Conservation (phyloP, 2,329 filamentous ascomycete genomes). For the Escovopsis sp. region DNA sequence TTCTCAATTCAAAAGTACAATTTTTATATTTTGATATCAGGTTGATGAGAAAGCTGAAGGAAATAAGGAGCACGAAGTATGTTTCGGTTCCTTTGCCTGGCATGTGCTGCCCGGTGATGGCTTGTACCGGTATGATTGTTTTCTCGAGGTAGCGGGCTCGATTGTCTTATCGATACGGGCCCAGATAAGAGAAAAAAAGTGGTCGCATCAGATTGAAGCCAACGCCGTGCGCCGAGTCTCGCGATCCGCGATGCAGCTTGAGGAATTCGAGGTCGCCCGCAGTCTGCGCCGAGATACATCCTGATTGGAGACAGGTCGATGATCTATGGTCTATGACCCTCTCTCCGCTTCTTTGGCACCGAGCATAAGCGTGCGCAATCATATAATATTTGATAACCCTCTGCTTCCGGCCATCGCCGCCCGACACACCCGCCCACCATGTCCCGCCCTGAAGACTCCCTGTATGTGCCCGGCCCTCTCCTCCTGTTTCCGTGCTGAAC, state of each 20-base stretch:
- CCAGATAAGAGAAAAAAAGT: conserved; percentile 2
- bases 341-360: too few relatives aligned
- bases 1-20: not conserved
- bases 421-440: conserved; percentile 36
- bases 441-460: conserved; percentile 92
- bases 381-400: not conserved
- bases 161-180: conserved; percentile 7
- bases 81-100: not conserved
- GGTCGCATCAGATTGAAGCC: not conserved
- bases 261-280: not conserved
- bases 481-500: conserved; percentile 2
- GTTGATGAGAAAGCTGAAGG: too few relatives aligned
- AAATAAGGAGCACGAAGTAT: not conserved
- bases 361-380: too few relatives aligned
- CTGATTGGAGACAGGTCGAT: not conserved
- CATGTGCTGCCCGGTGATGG: not conserved
- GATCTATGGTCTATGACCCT: too few relatives aligned
- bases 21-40: too few relatives aligned
- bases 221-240: too few relatives aligned
- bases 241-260: too few relatives aligned
- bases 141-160: not conserved
- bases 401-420: not conserved
- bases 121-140: not conserved
- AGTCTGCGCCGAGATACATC: not conserved
- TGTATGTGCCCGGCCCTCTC: conserved; percentile 40